Evolutionary conservation across 2,329 filamentous ascomycete genomes (phyloP).

Genomic region (Stemphylium lycopersici): DNA sequence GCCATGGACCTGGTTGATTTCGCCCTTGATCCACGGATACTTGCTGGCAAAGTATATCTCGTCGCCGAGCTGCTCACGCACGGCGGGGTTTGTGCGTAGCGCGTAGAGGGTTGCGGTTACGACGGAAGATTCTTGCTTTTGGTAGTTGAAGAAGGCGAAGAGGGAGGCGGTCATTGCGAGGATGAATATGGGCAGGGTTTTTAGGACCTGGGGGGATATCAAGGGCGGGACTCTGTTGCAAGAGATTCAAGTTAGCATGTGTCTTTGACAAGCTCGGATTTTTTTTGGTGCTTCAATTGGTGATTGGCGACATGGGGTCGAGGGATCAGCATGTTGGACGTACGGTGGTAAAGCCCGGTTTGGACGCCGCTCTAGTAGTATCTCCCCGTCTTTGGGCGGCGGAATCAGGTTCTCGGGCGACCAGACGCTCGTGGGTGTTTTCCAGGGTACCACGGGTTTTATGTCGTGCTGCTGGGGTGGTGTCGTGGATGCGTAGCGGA

Average conservation of each 20-base stretch:
- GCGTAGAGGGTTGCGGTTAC: constrained; percentile 90
- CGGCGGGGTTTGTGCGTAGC: constrained; percentile 77
- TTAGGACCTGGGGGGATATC: constrained; percentile 46
- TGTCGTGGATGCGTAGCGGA: constrained; percentile 33
- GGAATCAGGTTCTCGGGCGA: constrained; percentile 46
- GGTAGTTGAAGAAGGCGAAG: constrained; percentile 98
- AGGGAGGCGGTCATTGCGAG: constrained; percentile 72
- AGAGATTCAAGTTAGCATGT: background rate
- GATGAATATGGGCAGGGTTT: constrained; percentile 81
- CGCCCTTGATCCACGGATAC: constrained; percentile 59
- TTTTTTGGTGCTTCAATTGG: no score
- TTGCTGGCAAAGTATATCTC: constrained; percentile 59
- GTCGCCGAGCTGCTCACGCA: constrained; percentile 81
- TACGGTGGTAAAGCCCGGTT: constrained; percentile 47
- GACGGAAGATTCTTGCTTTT: constrained; percentile 84
- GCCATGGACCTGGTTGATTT: constrained; percentile 93
- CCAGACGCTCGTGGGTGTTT: constrained; percentile 48
- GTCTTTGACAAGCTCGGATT: no score
- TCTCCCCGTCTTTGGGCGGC: constrained; percentile 45
- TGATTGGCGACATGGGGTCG: no score
- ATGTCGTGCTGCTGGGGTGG: constrained; percentile 18
- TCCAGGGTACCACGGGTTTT: constrained; percentile 44
- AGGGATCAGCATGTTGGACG: constrained; percentile 3
- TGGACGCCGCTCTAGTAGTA: constrained; percentile 40
- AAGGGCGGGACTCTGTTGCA: constrained; percentile 40